Conservation (phyloP, 495 filamentous ascomycete genomes). For the Melanomma pulvis-pyrius region DNA sequence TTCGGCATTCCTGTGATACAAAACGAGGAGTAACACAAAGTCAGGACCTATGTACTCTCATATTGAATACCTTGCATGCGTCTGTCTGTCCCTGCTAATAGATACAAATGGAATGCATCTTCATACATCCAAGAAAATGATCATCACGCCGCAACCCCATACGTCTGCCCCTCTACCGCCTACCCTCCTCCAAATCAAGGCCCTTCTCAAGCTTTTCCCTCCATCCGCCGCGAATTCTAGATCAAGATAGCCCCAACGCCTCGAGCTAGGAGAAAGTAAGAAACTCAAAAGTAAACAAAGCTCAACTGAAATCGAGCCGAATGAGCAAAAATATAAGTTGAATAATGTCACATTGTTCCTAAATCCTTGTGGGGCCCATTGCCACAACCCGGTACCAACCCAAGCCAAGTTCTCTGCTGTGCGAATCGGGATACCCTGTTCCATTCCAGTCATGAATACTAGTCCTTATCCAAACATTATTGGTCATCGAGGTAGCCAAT, state of each 20-base stretch:
- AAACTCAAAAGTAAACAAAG: neutral
- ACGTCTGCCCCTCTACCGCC: no score
- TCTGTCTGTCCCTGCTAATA: no score
- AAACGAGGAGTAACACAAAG: no score
- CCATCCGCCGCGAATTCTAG: neutral
- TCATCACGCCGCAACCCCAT: no score
- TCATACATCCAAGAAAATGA: no score
- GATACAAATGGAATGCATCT: no score
- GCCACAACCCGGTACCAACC: neutral
- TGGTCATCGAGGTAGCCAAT: slow-evolving; percentile 33
- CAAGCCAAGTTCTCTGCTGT: neutral
- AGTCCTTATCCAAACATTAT: neutral
- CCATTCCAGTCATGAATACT: neutral
- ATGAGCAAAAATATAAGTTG: neutral
- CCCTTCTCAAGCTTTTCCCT: neutral
- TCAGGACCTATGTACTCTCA: no score
- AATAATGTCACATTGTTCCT: neutral
- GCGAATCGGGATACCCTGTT: neutral
- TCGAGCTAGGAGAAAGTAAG: neutral
- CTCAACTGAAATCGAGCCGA: neutral
- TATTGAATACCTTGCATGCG: no score
- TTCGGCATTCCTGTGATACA: no score
- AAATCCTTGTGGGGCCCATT: neutral
- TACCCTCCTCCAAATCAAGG: no score
- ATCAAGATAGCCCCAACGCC: neutral